These are phyloP conservation scores for Amborella trichopoda DNA, from an alignment of 164 flowering plant species.

Conservation along the genomic window DNA sequence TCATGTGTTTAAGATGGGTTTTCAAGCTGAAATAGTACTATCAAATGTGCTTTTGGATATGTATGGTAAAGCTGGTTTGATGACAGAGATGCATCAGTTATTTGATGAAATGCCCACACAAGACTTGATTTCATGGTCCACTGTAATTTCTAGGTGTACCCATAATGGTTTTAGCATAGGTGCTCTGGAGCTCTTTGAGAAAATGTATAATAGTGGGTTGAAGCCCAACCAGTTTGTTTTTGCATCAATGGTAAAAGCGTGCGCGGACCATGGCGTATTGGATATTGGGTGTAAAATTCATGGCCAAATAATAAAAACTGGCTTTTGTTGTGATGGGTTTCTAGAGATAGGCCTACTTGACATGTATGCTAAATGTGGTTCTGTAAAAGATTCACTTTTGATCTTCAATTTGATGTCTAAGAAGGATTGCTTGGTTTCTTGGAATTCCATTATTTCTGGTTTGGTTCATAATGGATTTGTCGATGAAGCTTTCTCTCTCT, in stretches of 20 bases:
- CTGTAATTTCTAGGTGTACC: constrained; percentile 4
- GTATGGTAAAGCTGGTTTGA: constrained; percentile 6
- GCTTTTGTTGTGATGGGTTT: constrained; percentile 3
- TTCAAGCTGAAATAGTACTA: not conserved
- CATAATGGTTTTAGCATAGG: constrained; percentile 1
- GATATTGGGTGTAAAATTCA: constrained; percentile 4
- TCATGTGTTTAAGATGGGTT: constrained; percentile 7
- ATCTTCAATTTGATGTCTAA: not conserved
- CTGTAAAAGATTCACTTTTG: not conserved
- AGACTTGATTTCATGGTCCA: constrained; percentile 9
- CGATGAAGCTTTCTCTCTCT: not conserved
- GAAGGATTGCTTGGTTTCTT: constrained; percentile 5
- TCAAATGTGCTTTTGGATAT: constrained; percentile 7
- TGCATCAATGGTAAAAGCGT: constrained; percentile 7
- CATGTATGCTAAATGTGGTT: constrained; percentile 10
- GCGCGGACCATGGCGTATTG: not conserved
- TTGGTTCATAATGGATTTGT: constrained; percentile 2
- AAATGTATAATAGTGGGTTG: constrained; percentile 2
- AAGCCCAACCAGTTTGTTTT: constrained; percentile 6
- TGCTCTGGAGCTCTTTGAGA: not conserved
- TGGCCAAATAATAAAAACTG: not conserved
- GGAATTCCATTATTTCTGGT: constrained; percentile 10
- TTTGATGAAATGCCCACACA: constrained; percentile 6
- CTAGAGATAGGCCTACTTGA: constrained; percentile 3
- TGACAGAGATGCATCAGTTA: constrained; percentile 1